Conservation (phyloP, 2,329 filamentous ascomycete genomes). For the Ambrosiella xylebori region DNA sequence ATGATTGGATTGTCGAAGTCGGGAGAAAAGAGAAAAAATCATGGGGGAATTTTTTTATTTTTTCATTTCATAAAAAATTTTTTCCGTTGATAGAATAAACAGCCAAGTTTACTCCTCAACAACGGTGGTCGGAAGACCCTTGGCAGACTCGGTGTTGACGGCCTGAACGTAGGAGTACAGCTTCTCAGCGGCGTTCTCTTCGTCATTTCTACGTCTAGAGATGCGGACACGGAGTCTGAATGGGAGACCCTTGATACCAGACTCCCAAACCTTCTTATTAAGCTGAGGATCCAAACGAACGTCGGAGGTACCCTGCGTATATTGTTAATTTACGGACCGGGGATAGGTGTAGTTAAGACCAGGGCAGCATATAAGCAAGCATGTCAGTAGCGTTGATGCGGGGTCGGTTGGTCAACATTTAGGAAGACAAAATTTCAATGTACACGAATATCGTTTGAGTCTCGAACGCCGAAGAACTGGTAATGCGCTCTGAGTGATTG, state of each 20-base stretch:
- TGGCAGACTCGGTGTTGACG: slow-evolving; percentile 98
- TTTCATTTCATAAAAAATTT: slow-evolving; percentile 17
- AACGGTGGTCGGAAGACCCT: slow-evolving; percentile 85
- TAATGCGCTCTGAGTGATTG: too few relatives aligned
- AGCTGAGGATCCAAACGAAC: slow-evolving; percentile 96
- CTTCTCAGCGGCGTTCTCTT: slow-evolving; percentile 99
- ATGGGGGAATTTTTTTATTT: slow-evolving; percentile 16
- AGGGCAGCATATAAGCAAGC: not conserved
- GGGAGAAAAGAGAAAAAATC: slow-evolving; percentile 6
- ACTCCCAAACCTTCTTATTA: slow-evolving; percentile 99
- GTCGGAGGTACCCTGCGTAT: slow-evolving; percentile 69
- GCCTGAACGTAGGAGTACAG: slow-evolving; percentile 99
- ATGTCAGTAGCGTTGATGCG: not conserved
- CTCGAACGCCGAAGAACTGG: not conserved
- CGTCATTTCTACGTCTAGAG: slow-evolving; percentile 98
- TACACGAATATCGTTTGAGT: not conserved
- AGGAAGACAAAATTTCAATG: too few relatives aligned
- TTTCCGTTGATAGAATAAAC: slow-evolving; percentile 16
- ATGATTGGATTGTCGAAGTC: slow-evolving; percentile 2
- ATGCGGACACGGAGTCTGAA: slow-evolving; percentile 96
- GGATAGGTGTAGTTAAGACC: not conserved
- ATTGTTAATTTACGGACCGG: not conserved
- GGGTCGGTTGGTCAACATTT: too few relatives aligned
- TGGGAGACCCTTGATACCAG: slow-evolving; percentile 95
- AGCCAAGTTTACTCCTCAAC: slow-evolving; percentile 47